A percentile compares a stretch with the other conserved stretches of the same genome.
Evolutionary conservation across 1,284 basidiomycete genomes (phyloP).

Genomic region (Cutaneotrichosporon sp.): DNA sequence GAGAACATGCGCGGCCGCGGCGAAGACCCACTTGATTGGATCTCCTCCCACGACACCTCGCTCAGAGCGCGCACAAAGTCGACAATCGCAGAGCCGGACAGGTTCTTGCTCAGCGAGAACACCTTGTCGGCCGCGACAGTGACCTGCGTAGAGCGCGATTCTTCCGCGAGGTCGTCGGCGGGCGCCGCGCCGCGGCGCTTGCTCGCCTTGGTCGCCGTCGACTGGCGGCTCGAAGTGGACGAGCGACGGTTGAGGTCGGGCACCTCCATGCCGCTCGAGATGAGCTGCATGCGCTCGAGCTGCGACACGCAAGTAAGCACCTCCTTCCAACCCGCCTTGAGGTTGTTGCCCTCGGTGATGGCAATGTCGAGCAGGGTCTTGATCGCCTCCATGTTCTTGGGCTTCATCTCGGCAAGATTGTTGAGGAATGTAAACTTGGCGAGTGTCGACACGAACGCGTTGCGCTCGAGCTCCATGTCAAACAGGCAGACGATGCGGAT

Average conservation of each 20-base stretch:
- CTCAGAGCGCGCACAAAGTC: constrained; percentile 96
- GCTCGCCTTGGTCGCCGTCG: constrained; percentile 7
- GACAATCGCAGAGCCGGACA: constrained; percentile 93
- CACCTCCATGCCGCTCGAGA: constrained; percentile 77
- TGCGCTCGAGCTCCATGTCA: constrained; percentile 88
- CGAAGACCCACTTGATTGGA: constrained; percentile 90
- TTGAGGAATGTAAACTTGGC: constrained; percentile 94
- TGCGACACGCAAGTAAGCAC: constrained; percentile 93
- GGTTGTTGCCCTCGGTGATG: constrained; percentile 84
- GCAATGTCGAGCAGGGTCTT: constrained; percentile 88
- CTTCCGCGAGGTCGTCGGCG: constrained; percentile 90
- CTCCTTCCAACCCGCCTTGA: constrained; percentile 93
- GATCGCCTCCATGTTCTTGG: constrained; percentile 98
- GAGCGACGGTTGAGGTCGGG: constrained; percentile 59
- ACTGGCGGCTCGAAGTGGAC: constrained; percentile 11
- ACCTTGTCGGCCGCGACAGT: constrained; percentile 99
- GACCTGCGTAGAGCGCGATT: constrained; percentile 94
- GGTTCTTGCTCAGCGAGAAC: constrained; percentile 88
- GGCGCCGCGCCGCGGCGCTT: constrained; percentile 47
- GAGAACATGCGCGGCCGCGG: constrained; percentile 94
- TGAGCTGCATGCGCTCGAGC: constrained; percentile 93
- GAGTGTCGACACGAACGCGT: constrained; percentile 96
- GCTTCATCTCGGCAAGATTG: constrained; percentile 94
- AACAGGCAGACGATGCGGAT: constrained; percentile 92
- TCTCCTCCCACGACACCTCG: constrained; percentile 99